A percentile compares a stretch with the other conserved stretches of the same genome.
Conservation (phyloP, 805 yeast genomes). For the Pichia kluyveri region DNA sequence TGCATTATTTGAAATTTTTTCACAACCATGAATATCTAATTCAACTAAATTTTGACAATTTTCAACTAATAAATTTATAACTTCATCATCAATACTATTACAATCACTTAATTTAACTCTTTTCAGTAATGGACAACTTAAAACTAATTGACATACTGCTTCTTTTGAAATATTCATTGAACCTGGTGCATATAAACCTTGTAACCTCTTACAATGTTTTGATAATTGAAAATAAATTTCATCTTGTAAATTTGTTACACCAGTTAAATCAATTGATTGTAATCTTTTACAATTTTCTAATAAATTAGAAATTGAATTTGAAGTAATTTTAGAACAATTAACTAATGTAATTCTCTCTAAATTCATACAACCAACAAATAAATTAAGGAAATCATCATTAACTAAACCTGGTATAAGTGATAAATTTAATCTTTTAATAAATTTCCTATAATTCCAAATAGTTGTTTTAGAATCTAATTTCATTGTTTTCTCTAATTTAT, state of each 20-base stretch:
- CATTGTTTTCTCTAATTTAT: slow-evolving; percentile 49
- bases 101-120: slow-evolving; percentile 77
- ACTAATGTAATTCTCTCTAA: slow-evolving; percentile 82
- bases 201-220: slow-evolving; percentile 61
- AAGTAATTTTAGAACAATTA: slow-evolving; percentile 60
- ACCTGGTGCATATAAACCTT: slow-evolving; percentile 85
- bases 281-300: slow-evolving; percentile 57
- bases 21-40: slow-evolving; percentile 79
- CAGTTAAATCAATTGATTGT: slow-evolving; percentile 83
- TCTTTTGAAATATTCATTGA: slow-evolving; percentile 62
- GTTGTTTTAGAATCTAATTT: slow-evolving; percentile 37
- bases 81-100: slow-evolving; percentile 51
- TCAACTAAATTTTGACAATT: slow-evolving; percentile 79
- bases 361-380: slow-evolving; percentile 61
- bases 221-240: slow-evolving; percentile 63
- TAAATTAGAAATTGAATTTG: slow-evolving; percentile 51
- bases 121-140: slow-evolving; percentile 64
- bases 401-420: slow-evolving; percentile 63
- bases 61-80: slow-evolving; percentile 50
- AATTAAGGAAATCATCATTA: slow-evolving; percentile 50
- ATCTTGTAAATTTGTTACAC: slow-evolving; percentile 62
- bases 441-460: slow-evolving; percentile 56
- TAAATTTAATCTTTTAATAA: slow-evolving; percentile 72
- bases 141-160: slow-evolving; percentile 51
- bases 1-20: slow-evolving; percentile 59